phyloP scores from a whole-genome alignment of 2,329 filamentous ascomycete species.

The Fusarium hostae region DNA sequence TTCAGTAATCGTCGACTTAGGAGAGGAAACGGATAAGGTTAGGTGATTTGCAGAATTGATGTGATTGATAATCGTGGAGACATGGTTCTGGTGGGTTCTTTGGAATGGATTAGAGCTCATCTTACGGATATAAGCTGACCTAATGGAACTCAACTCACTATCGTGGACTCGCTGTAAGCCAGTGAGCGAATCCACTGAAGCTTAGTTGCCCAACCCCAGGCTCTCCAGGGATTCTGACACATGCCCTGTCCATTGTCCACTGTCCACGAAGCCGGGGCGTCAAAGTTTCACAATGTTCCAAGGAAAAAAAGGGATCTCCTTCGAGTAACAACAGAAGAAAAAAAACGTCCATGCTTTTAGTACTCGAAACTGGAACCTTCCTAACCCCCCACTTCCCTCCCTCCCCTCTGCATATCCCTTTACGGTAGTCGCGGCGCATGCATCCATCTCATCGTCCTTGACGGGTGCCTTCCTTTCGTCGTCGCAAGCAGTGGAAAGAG shows the following conservation, averaged over 20 bases:
- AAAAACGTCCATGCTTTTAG: slow-evolving; percentile 22
- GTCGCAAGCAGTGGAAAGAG: slow-evolving; percentile 28
- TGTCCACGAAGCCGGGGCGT: slow-evolving; percentile 23
- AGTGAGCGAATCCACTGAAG: slow-evolving; percentile 4
- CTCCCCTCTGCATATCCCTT: not conserved
- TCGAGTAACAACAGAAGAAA: not conserved
- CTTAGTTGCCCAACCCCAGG: not conserved
- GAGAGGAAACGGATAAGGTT: slow-evolving; percentile 5
- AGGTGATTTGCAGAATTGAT: not conserved
- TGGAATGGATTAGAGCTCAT: slow-evolving; percentile 10
- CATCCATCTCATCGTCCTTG: not conserved
- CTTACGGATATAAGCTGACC: slow-evolving; percentile 1
- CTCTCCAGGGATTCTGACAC: slow-evolving; percentile 24
- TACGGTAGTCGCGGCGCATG: slow-evolving; percentile 10
- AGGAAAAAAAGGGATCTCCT: slow-evolving; percentile 13
- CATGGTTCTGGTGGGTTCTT: slow-evolving; percentile 28
- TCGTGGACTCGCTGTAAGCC: slow-evolving; percentile 19
- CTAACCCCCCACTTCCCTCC: slow-evolving; percentile 13
- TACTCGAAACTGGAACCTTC: slow-evolving; percentile 35
- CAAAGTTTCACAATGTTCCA: slow-evolving; percentile 32
- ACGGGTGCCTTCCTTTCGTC: slow-evolving; percentile 8
- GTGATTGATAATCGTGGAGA: slow-evolving; percentile 32
- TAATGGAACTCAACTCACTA: not conserved
- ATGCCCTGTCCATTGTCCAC: slow-evolving; percentile 15
- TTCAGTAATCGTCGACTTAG: slow-evolving; percentile 12